phyloP scores from a whole-genome alignment of 148 eudicot genomes.

The Beta vulgaris region DNA sequence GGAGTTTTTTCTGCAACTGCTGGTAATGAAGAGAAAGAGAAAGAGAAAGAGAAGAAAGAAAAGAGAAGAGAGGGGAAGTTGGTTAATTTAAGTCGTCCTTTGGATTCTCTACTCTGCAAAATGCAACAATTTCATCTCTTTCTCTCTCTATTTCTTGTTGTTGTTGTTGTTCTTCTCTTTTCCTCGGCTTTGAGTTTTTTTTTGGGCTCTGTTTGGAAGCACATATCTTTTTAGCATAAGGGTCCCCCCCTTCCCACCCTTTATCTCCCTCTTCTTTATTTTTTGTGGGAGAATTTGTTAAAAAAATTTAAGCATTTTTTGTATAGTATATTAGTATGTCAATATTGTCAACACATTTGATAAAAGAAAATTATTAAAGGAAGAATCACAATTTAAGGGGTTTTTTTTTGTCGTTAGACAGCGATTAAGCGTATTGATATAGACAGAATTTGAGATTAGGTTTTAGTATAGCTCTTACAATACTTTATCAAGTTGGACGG shows the following conservation, averaged over 20 bases:
- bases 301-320: no score
- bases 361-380: no score
- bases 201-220: conserved; percentile 12
- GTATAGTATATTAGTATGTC: no score
- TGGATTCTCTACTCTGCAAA: conserved; percentile 31
- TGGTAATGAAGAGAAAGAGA: background rate
- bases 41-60: background rate
- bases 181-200: background rate
- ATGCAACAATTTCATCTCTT: no score
- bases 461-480: no score
- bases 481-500: no score
- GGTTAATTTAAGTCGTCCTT: conserved; percentile 26
- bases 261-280: background rate
- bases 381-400: no score
- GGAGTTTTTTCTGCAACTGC: no score
- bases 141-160: background rate
- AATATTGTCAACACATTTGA: no score
- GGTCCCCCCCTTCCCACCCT: conserved; percentile 17
- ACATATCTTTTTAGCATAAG: conserved; percentile 10
- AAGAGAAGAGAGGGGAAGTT: background rate
- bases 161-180: background rate
- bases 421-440: no score
- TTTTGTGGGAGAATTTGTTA: background rate
- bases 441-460: no score
- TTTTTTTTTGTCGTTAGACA: no score